Percentiles rank a stretch among this genome's conserved stretches.
phyloP scores from a whole-genome alignment of 345 rosid genomes.

The Eutrema japonicum region DNA sequence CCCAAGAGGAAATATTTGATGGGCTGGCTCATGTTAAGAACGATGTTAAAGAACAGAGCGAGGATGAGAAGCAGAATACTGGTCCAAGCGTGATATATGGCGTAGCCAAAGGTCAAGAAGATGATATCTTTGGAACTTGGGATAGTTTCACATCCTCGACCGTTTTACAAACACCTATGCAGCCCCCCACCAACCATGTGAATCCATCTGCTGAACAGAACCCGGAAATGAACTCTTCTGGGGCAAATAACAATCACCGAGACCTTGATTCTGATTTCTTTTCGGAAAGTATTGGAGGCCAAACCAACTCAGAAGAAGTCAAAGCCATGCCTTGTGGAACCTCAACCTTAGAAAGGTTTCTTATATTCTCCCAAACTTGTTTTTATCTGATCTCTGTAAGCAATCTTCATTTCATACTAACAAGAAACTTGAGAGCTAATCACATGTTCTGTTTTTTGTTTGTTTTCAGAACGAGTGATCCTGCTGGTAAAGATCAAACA shows the following conservation, averaged over 20 bases:
- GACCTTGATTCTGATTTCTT: slow-evolving; percentile 52
- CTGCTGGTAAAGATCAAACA: slow-evolving; percentile 41
- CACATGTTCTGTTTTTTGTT: slow-evolving; percentile 15
- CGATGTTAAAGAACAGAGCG: slow-evolving; percentile 24
- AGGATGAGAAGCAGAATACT: slow-evolving; percentile 48
- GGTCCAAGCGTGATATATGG: slow-evolving; percentile 39
- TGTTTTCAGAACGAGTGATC: slow-evolving; percentile 46
- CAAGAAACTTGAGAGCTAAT: not conserved
- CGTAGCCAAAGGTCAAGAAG: slow-evolving; percentile 47
- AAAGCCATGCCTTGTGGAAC: slow-evolving; percentile 42
- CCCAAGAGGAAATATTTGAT: slow-evolving; percentile 37
- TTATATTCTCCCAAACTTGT: slow-evolving; percentile 10
- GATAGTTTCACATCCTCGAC: slow-evolving; percentile 62
- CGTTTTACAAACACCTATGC: slow-evolving; percentile 42
- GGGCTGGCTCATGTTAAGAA: slow-evolving; percentile 29
- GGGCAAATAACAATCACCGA: slow-evolving; percentile 32
- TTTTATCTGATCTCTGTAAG: not conserved
- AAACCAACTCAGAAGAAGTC: slow-evolving; percentile 42
- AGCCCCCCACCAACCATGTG: slow-evolving; percentile 34
- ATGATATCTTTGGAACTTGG: slow-evolving; percentile 67
- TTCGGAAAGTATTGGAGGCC: slow-evolving; percentile 42
- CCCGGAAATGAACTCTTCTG: slow-evolving; percentile 48
- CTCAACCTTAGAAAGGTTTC: slow-evolving; percentile 55
- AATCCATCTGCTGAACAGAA: slow-evolving; percentile 44
- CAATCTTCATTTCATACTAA: slow-evolving; percentile 15